Evolutionary conservation across 2,329 filamentous ascomycete species (phyloP), one percentile per base, ranked within the genome.

Genomic region (Metarhizium rileyi): DNA sequence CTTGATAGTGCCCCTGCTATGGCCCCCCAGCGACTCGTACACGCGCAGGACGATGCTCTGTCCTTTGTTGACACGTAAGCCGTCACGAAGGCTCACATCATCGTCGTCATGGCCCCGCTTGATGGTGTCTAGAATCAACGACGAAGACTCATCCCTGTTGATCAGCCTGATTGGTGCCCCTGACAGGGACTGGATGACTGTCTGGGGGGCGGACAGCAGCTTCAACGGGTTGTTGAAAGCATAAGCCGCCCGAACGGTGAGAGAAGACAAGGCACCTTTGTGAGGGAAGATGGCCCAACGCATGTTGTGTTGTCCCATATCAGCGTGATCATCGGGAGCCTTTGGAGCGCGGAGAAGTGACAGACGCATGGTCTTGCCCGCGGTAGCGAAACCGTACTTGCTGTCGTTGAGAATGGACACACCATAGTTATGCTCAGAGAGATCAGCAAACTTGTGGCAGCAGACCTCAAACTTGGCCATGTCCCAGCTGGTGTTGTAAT

Each of bases 381-480:
- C 81, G 14, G 90, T 95, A 22, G 91, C 91, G 63, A 97, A 97
- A 18, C 91, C 91, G 63, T 95, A 97, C 67, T 96, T 96, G 70
- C 83, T 88, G 67, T 97, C 90, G 62, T 97, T 97, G 52, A 97
- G 77, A 54, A 97, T 87, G 2, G 87, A 91, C 7, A 97, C 89
- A 55, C 90, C 90, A 59, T 95, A 95, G 48, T 84, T 85, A 61
- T 87, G 76, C 66, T 96, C 90, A 0, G 86, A 91, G 25, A 96
- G 72, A 66, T 96, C 90, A 10, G 90, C 90, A 74, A 88, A 96
- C 64, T 90, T 91, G 72, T 96, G 90, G 65, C 87, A 91, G 75
- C 90, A 95, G 47, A 96, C 90, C 71, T 96, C 90, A 59, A 96
- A 96, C 62, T 95, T 95, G 61, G 90, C 90, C 90, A 95, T 95